These are phyloP conservation scores for Fusarium caatingaense DNA, from an alignment of 2,329 filamentous ascomycete genomes.

Conservation along the genomic window DNA sequence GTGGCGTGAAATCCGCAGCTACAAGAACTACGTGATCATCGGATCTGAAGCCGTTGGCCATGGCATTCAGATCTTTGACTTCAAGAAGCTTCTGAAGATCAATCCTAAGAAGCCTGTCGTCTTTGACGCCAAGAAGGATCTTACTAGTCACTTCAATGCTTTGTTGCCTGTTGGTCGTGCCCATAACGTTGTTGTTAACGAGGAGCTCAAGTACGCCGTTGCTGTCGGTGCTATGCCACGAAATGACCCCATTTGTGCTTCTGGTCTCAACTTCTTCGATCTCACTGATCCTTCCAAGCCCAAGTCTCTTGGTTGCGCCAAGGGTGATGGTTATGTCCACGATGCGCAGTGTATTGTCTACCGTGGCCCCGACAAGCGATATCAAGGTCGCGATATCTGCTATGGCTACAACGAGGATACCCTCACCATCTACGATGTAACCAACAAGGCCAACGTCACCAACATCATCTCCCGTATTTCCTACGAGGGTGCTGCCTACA, in stretches of 20 bases:
- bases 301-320: constrained; percentile 63
- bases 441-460: constrained; percentile 57
- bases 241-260: constrained; percentile 54
- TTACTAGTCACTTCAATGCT: constrained; percentile 52
- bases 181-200: constrained; percentile 64
- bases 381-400: constrained; percentile 64
- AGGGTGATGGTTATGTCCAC: constrained; percentile 68
- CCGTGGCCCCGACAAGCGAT: constrained; percentile 61
- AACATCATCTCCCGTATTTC: constrained; percentile 64
- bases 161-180: constrained; percentile 54
- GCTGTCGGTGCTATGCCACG: constrained; percentile 58
- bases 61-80: constrained; percentile 73
- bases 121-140: constrained; percentile 51
- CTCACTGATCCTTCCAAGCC: constrained; percentile 65
- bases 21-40: constrained; percentile 53
- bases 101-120: constrained; percentile 53
- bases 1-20: constrained; percentile 58
- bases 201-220: constrained; percentile 60
- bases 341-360: constrained; percentile 70
- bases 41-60: constrained; percentile 61
- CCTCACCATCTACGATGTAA: constrained; percentile 65
- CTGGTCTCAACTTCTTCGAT: constrained; percentile 69
- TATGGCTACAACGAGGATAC: constrained; percentile 67
- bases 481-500: constrained; percentile 67
- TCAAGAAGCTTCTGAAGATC: constrained; percentile 63